phyloP scores from a whole-genome alignment of 345 rosid genomes.

The Salix koriyanagi region DNA sequence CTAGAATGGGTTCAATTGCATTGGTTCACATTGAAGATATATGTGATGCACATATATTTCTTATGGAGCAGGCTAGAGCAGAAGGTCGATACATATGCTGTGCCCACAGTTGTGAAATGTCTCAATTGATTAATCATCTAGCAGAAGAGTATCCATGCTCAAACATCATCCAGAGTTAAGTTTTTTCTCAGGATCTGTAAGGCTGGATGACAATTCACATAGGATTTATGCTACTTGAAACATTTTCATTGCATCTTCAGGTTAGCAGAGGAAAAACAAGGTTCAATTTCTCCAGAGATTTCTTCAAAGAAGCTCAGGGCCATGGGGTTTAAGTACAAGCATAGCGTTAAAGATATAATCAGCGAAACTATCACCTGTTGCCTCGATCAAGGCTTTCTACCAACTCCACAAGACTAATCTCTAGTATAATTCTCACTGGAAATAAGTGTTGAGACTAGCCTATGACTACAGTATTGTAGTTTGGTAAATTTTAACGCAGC shows the following conservation, averaged over 20 bases:
- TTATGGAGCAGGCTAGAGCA: slow-evolving; percentile 55
- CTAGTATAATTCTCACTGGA: background rate
- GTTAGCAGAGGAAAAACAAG: slow-evolving; percentile 24
- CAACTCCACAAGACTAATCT: background rate
- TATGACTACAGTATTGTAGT: background rate
- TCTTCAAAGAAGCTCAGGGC: slow-evolving; percentile 67
- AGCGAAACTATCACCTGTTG: slow-evolving; percentile 45
- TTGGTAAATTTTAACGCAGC: background rate
- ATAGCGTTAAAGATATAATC: slow-evolving; percentile 48
- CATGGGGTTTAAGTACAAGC: slow-evolving; percentile 58
- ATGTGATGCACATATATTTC: slow-evolving; percentile 63
- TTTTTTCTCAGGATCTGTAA: background rate
- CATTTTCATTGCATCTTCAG: slow-evolving; percentile 21
- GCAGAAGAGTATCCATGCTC: slow-evolving; percentile 31
- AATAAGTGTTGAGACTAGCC: background rate
- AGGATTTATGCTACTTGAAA: background rate
- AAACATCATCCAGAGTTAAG: slow-evolving; percentile 35
- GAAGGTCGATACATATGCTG: slow-evolving; percentile 67
- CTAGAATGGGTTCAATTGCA: slow-evolving; percentile 73
- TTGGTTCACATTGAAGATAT: slow-evolving; percentile 75
- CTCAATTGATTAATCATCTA: slow-evolving; percentile 41
- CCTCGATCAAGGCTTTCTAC: slow-evolving; percentile 35
- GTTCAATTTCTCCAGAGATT: slow-evolving; percentile 41
- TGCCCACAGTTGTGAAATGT: slow-evolving; percentile 35
- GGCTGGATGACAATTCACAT: background rate